A percentile compares a stretch with the other conserved stretches of the same genome.
Conservation (phyloP, 257 asterid species). For the Lantana camara region DNA sequence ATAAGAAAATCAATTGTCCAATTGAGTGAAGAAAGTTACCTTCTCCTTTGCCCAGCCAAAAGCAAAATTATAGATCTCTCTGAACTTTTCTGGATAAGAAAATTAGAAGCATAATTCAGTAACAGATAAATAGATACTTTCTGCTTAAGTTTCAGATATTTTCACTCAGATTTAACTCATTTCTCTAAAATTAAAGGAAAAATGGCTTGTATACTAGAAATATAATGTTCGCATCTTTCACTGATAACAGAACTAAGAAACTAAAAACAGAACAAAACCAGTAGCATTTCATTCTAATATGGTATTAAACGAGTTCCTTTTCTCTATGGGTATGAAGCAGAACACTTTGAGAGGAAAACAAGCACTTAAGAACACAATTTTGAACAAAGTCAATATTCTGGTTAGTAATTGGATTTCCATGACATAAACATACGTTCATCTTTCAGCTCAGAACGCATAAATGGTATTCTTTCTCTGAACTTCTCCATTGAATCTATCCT, state of each 20-base stretch:
- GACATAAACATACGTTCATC: constrained; percentile 83
- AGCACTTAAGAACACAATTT: constrained; percentile 10
- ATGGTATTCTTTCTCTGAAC: constrained; percentile 83
- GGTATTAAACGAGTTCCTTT: too few species aligned
- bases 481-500: constrained; percentile 94
- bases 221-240: not conserved
- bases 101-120: constrained; percentile 25
- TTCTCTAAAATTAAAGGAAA: not conserved
- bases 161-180: constrained; percentile 3
- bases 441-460: constrained; percentile 93
- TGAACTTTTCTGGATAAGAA: constrained; percentile 70
- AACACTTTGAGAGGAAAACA: not conserved
- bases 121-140: not conserved
- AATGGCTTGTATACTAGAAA: constrained; percentile 5
- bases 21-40: constrained; percentile 47
- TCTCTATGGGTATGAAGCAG: too few species aligned
- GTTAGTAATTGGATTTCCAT: constrained; percentile 30
- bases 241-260: constrained; percentile 6
- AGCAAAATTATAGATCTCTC: constrained; percentile 93
- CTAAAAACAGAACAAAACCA: constrained; percentile 7
- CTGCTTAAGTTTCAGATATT: constrained; percentile 1
- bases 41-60: constrained; percentile 99
- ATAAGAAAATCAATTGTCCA: not conserved
- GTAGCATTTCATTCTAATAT: constrained; percentile 18
- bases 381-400: not conserved